Base-by-base conservation (phyloP, 306 rosid genomes). In the Rosa persica region DNA sequence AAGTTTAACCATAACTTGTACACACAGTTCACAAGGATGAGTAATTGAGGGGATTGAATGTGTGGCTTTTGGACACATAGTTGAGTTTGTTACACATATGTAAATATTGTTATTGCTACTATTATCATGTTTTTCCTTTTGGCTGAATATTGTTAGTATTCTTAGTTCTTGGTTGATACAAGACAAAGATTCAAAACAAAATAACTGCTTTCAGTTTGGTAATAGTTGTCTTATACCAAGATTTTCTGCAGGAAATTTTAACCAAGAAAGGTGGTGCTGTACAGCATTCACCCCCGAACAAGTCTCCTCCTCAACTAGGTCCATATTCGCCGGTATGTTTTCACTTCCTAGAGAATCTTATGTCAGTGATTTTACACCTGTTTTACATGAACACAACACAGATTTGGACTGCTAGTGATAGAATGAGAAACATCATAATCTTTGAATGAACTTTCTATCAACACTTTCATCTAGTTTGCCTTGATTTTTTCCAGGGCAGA, bases 311-410 rank as follows among this genome's bases (percentile, higher is more conserved):
- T 1, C 91, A 87, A 83, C 93, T 87, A 42, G 84, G 93, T 78
- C 98, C 98, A 78, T 95, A 97, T 95, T 95, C 97, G 12, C 98
- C 98, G 93, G 97, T 95, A 87, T 57, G 91, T 15, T 72, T 72
- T 39, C 73, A 27, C 74, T 83, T 67, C 57, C 34, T 55, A 64
- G 48, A 83, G 39, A 74, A 19, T 64, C 13, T 16, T 57, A 12
- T 20, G 9, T 73, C 76, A 42, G 1, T 16, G 27, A 65, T 34
- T 17, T 17, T 5, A 34, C 12, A 7, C 22, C 40, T 30, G 69
- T 30, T 38, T 34, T 19, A 8, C 34, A 67, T 67, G 49, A n/a
- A 42, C 12, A 10, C 16, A 8, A 57, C 27, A 36, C 22, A 30
- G 43, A 27, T 12, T 25, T 61, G 13, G 15, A 23, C 15, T 0